Conservation (phyloP, 345 rosid species). For the Eucalyptus regnans region DNA sequence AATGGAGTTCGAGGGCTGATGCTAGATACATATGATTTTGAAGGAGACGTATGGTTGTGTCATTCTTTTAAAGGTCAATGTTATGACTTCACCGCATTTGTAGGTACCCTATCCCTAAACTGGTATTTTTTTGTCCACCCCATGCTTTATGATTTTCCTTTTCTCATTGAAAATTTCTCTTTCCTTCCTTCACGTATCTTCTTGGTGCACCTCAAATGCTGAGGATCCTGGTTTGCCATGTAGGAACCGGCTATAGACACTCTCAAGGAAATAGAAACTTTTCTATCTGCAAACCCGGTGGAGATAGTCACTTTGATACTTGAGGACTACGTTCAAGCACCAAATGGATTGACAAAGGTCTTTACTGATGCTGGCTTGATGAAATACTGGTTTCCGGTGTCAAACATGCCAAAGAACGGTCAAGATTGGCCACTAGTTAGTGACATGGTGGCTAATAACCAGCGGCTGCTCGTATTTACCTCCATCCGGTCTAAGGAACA, state of each 20-base stretch:
- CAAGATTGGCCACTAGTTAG: slow-evolving; percentile 58
- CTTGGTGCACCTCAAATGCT: neutral
- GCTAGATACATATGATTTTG: slow-evolving; percentile 63
- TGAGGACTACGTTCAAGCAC: slow-evolving; percentile 52
- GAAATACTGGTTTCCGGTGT: slow-evolving; percentile 54
- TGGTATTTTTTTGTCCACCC: neutral
- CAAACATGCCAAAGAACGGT: slow-evolving; percentile 52
- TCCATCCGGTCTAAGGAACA: slow-evolving; percentile 40
- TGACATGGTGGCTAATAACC: slow-evolving; percentile 50
- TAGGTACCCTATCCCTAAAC: slow-evolving; percentile 1
- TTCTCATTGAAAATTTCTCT: neutral
- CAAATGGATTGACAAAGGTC: slow-evolving; percentile 44
- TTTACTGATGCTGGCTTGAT: slow-evolving; percentile 45
- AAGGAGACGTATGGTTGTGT: slow-evolving; percentile 60
- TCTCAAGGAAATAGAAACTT: slow-evolving; percentile 47
- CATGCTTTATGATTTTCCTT: neutral
- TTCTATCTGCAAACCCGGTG: slow-evolving; percentile 38
- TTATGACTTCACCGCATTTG: slow-evolving; percentile 51
- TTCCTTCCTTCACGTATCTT: neutral
- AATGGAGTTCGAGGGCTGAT: slow-evolving; percentile 60
- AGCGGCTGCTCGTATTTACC: slow-evolving; percentile 50
- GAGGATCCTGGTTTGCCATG: neutral
- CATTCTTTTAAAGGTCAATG: slow-evolving; percentile 56
- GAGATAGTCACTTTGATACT: slow-evolving; percentile 52
- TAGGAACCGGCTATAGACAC: slow-evolving; percentile 55